A percentile compares a stretch with the other conserved stretches of the same genome.
phyloP scores from a whole-genome alignment of 257 asterid species.

The Apocynum venetum region DNA sequence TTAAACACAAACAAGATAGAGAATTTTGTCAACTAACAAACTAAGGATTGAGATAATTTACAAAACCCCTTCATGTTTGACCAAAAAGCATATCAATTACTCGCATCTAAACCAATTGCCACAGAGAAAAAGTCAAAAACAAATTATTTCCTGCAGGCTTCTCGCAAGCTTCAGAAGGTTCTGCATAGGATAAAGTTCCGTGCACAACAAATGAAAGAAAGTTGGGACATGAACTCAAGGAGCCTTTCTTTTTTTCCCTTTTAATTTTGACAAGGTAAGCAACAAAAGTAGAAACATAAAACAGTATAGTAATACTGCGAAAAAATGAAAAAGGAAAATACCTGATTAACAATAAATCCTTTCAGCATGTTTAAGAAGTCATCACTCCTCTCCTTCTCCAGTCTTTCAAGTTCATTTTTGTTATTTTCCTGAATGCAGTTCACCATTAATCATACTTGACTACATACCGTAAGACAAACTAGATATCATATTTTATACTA shows the following conservation, averaged over 20 bases:
- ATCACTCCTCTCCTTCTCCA: slow-evolving; percentile 75
- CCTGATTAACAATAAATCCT: slow-evolving; percentile 97
- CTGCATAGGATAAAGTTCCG: neutral
- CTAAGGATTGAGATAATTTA: neutral
- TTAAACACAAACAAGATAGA: too few species aligned
- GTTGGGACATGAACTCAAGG: neutral
- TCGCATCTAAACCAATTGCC: neutral
- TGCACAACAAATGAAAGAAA: neutral
- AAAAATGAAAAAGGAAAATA: slow-evolving; percentile 15
- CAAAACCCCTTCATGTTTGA: neutral
- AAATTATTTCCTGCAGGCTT: neutral
- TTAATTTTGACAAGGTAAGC: neutral
- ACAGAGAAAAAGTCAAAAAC: neutral
- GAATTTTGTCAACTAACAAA: neutral
- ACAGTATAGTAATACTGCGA: neutral
- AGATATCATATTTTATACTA: neutral
- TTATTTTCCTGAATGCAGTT: slow-evolving; percentile 71
- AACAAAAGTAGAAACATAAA: neutral
- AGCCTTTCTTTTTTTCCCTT: neutral
- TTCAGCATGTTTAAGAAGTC: slow-evolving; percentile 84
- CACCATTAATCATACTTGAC: slow-evolving; percentile 5
- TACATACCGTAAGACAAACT: neutral
- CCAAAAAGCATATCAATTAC: neutral
- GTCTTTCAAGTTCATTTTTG: slow-evolving; percentile 82
- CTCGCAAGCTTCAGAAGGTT: neutral